phyloP scores from a whole-genome alignment of 164 flowering plant species.

The Taxillus chinensis region DNA sequence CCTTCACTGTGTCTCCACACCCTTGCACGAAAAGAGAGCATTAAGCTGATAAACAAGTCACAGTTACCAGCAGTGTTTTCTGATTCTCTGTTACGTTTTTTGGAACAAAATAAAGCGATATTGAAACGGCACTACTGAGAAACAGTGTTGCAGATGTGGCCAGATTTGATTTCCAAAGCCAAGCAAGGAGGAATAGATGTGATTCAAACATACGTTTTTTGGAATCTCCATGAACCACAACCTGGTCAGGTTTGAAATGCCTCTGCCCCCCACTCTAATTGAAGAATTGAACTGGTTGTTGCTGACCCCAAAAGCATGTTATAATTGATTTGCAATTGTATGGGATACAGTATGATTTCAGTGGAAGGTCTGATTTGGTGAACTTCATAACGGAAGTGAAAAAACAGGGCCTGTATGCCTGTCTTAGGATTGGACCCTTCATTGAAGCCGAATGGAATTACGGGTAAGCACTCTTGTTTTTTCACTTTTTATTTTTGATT shows the following conservation, averaged over 20 bases:
- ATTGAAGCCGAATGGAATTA: conserved; percentile 62
- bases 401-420: conserved; percentile 46
- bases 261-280: no score
- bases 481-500: no score
- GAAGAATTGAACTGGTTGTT: no score
- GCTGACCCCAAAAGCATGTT: no score
- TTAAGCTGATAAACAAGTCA: no score
- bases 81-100: no score
- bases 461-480: conserved; percentile 24
- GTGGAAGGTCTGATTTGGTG: conserved; percentile 45
- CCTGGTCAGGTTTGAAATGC: not conserved
- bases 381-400: conserved; percentile 43
- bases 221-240: not conserved
- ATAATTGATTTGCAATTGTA: no score
- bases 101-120: no score
- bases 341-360: conserved; percentile 43
- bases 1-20: not conserved
- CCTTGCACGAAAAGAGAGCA: not conserved
- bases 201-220: conserved; percentile 1
- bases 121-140: not conserved
- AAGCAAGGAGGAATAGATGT: conserved; percentile 2
- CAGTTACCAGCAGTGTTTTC: no score
- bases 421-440: conserved; percentile 64
- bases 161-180: not conserved
- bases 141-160: not conserved